phyloP scores from a whole-genome alignment of 345 rosid species.

The Populus tremula region DNA sequence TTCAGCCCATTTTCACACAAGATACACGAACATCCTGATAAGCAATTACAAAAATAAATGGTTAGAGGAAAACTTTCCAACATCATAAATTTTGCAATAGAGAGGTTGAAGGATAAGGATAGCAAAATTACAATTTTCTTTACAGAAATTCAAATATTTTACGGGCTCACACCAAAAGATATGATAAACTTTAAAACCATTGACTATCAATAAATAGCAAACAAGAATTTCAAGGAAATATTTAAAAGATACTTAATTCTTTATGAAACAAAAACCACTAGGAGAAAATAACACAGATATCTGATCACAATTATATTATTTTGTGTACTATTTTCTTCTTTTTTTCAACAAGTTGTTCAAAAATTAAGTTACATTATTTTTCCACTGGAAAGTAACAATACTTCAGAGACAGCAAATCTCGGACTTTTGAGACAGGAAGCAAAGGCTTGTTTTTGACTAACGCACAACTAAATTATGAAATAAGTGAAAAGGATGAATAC shows the following conservation, averaged over 20 bases:
- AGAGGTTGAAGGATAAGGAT: not conserved
- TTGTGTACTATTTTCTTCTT: not conserved
- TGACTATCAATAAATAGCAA: not conserved
- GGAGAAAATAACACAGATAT: not conserved
- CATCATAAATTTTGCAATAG: not conserved
- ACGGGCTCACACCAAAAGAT: not conserved
- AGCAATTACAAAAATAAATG: constrained; percentile 18
- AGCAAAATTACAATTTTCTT: not conserved
- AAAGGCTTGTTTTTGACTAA: not conserved
- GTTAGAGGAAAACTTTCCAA: constrained; percentile 9
- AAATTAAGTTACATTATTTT: not conserved
- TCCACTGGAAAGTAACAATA: not conserved
- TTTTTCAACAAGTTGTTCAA: not conserved
- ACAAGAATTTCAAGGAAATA: not conserved
- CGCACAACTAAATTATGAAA: not conserved
- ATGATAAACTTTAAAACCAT: not conserved
- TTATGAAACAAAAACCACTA: not conserved
- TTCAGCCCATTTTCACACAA: constrained; percentile 40
- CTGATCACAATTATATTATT: not conserved
- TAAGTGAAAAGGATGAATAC: not conserved
- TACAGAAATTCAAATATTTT: constrained; percentile 1
- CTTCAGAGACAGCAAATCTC: not conserved
- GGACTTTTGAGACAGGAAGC: not conserved
- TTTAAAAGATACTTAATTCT: not conserved
- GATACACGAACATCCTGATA: constrained; percentile 51